Percentiles rank a stretch among this genome's conserved stretches.
phyloP scores from a whole-genome alignment of 148 eudicot genomes.

The Chenopodium quinoa region DNA sequence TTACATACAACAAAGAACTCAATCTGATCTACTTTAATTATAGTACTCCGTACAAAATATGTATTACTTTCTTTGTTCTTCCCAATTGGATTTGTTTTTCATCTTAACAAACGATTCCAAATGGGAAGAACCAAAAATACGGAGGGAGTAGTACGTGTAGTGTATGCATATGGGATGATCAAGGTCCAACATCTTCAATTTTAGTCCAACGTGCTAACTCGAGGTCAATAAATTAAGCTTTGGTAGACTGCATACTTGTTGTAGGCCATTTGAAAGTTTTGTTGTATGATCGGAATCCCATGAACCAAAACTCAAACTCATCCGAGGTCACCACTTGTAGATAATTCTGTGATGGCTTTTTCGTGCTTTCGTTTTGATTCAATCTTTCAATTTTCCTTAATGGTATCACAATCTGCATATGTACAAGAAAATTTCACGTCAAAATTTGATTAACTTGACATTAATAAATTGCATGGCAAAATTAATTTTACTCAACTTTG shows the following conservation, averaged over 20 bases:
- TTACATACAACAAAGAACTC: too few species aligned
- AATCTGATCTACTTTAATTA: too few species aligned
- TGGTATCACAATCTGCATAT: constrained; percentile 34
- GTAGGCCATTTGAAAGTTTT: constrained; percentile 33
- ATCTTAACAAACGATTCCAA: too few species aligned
- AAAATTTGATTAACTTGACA: neutral
- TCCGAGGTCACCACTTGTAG: constrained; percentile 34
- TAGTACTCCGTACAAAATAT: too few species aligned
- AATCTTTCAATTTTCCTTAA: constrained; percentile 31
- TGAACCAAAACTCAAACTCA: constrained; percentile 45
- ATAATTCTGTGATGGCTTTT: constrained; percentile 40
- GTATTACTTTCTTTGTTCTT: too few species aligned
- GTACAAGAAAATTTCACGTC: neutral
- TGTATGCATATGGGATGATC: too few species aligned
- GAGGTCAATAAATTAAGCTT: neutral
- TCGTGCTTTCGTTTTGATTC: constrained; percentile 27
- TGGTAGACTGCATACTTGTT: constrained; percentile 20
- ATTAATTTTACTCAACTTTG: too few species aligned
- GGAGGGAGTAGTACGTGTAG: too few species aligned
- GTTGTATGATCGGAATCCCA: constrained; percentile 31
- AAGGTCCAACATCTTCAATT: too few species aligned
- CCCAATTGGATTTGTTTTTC: too few species aligned
- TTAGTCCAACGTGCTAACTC: neutral
- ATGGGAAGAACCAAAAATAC: too few species aligned
- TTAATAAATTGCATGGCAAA: too few species aligned